Conservation (phyloP, 441 rosid genomes). For the Bruguiera hainesii region DNA sequence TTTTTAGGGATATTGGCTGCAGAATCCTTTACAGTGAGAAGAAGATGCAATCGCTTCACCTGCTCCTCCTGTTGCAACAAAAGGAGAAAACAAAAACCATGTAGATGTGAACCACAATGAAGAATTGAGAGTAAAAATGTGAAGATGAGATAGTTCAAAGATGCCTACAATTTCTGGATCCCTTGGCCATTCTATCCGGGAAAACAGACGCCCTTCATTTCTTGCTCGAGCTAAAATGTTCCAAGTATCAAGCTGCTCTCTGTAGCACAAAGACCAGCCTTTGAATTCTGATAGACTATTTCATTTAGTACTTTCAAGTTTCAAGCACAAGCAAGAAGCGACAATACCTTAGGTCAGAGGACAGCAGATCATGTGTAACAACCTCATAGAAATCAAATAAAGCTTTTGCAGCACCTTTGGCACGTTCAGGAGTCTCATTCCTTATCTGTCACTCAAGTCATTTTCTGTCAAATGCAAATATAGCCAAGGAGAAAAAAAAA, state of each 20-base stretch:
- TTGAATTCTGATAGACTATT: slow-evolving; percentile 3
- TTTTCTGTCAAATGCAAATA: slow-evolving; percentile 1
- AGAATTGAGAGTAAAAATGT: slow-evolving; percentile 17
- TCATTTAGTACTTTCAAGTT: background rate
- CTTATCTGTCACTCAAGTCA: slow-evolving; percentile 56
- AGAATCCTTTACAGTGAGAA: slow-evolving; percentile 94
- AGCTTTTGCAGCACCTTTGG: slow-evolving; percentile 93
- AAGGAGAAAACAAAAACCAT: slow-evolving; percentile 13
- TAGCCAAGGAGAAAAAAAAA: slow-evolving; percentile 2
- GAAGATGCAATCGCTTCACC: slow-evolving; percentile 95
- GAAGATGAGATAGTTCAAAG: background rate
- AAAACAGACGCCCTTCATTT: slow-evolving; percentile 83
- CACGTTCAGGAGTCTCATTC: slow-evolving; percentile 68
- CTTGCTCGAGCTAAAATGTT: slow-evolving; percentile 83
- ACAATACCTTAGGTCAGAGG: slow-evolving; percentile 72
- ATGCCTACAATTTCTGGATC: slow-evolving; percentile 85
- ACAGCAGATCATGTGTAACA: slow-evolving; percentile 87
- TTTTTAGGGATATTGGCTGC: slow-evolving; percentile 95
- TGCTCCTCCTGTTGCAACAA: slow-evolving; percentile 70
- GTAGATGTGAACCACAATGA: slow-evolving; percentile 22
- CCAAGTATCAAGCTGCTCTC: slow-evolving; percentile 99
- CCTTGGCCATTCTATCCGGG: slow-evolving; percentile 88
- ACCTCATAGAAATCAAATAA: slow-evolving; percentile 75
- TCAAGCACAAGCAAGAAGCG: background rate
- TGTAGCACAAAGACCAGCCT: slow-evolving; percentile 30